Evolutionary conservation across 1,284 basidiomycete genomes (phyloP), one percentile per base, ranked within the genome.

Genomic region (Puccinia polysora): DNA sequence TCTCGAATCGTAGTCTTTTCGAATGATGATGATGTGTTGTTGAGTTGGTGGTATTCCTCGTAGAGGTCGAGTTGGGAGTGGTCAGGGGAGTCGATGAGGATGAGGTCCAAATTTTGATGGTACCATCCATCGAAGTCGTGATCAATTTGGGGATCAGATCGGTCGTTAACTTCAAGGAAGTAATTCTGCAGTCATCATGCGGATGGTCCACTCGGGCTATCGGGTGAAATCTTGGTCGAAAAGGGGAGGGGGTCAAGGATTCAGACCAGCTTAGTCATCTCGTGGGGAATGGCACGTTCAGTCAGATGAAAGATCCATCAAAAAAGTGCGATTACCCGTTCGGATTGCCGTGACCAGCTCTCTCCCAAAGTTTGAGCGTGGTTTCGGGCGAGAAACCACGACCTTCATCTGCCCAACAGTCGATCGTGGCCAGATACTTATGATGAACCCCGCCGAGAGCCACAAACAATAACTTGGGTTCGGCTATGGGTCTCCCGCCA

Each of bases 171-270:
- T 84, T 82, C 63, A 94, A 77, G 0, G 86, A 84, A 6, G 86
- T 86, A 32, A 97, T 82, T 65, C 83, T 82, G 52, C 82, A 80
- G 38, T 83, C 79, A 34, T 88, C 89, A 80, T 98, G 95, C 7
- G 95, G 94, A 36, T 86, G 84, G 79, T 96, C 91, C 75, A 97
- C 87, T 72, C 93, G 87, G 8, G 93, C 96, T 80, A 94, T 94
- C 77, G 86, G 79, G 3, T 78, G 49, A 74, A 82, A 83, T 47
- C 80, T 80, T n/a, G n/a, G n/a, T n/a, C n/a, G n/a, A n/a, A n/a
- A n/a, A n/a, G n/a, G n/a, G n/a, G n/a, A n/a, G n/a, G n/a, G n/a
- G n/a, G n/a, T n/a, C n/a, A n/a, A n/a, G n/a, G n/a, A n/a, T n/a
- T n/a, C n/a, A n/a, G n/a, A n/a, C n/a, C n/a, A n/a, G n/a, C n/a